Conservation (phyloP, 2,329 filamentous ascomycete genomes). For the Leptodontidium sp. region DNA sequence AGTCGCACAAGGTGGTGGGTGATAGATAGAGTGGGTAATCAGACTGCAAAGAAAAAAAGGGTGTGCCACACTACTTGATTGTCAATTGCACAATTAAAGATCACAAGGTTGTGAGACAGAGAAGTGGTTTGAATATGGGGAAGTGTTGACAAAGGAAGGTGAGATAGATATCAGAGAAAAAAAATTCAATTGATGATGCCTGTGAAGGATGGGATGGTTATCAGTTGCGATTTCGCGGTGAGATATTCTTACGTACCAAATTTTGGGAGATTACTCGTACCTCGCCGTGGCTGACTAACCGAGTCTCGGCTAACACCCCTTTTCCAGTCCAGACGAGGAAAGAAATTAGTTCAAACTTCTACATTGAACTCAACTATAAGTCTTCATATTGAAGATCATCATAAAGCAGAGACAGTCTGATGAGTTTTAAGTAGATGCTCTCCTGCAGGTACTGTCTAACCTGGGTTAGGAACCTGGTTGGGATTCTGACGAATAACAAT, state of each 20-base stretch:
- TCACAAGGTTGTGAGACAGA: constrained; percentile 13
- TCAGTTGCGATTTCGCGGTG: constrained; percentile 7
- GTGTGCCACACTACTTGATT: constrained; percentile 16
- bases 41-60: neutral
- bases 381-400: neutral
- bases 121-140: neutral
- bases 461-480: neutral
- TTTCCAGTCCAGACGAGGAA: neutral
- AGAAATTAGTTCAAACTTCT: neutral
- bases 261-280: neutral
- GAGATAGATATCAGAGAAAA: neutral
- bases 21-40: neutral
- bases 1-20: constrained; percentile 1
- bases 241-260: constrained; percentile 19
- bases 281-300: neutral
- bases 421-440: neutral
- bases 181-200: neutral
- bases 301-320: neutral
- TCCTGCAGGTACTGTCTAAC: neutral
- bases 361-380: neutral
- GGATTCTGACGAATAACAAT: neutral
- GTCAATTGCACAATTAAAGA: constrained; percentile 13
- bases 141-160: neutral
- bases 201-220: constrained; percentile 10
- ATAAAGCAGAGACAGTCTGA: neutral